Conservation (phyloP, 106 monocot genomes). For the Dioscorea zingiberensis region DNA sequence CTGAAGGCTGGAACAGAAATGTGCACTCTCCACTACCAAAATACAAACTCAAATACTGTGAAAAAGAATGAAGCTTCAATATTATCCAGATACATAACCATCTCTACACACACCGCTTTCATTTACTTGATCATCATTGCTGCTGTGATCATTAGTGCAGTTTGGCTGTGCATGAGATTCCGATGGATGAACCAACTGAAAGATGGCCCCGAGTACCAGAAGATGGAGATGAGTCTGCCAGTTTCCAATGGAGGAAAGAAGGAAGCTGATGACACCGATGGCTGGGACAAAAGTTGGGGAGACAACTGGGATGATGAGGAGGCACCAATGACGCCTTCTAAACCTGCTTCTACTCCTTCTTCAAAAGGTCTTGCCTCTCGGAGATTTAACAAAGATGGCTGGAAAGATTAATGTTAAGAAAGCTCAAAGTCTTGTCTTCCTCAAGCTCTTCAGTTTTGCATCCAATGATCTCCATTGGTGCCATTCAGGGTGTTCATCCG, state of each 20-base stretch:
- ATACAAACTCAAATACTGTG: constrained; percentile 31
- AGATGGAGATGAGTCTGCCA: constrained; percentile 41
- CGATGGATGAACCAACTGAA: constrained; percentile 6
- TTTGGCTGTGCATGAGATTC: constrained; percentile 30
- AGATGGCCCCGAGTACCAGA: constrained; percentile 30
- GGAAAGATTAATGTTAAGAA: constrained; percentile 48
- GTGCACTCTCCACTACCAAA: constrained; percentile 52
- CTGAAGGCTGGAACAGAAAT: constrained; percentile 34
- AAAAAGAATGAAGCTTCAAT: constrained; percentile 18
- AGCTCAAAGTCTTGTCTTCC: no score
- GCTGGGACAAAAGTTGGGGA: constrained; percentile 75
- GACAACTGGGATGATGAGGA: constrained; percentile 86
- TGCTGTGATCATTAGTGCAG: constrained; percentile 11
- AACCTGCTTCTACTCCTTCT: constrained; percentile 37
- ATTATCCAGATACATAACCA: constrained; percentile 5
- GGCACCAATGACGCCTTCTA: constrained; percentile 62
- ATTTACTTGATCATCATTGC: constrained; percentile 24
- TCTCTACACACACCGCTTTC: constrained; percentile 9
- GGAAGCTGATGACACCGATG: constrained; percentile 28
- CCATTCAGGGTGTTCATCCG: no score
- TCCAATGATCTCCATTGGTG: no score
- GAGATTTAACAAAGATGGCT: constrained; percentile 65
- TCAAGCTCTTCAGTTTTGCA: no score
- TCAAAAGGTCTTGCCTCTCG: constrained; percentile 72
- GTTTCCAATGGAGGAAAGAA: constrained; percentile 57